Evolutionary conservation across 1,284 basidiomycete species (phyloP).

Genomic region (Cutaneotrichosporon sp.): DNA sequence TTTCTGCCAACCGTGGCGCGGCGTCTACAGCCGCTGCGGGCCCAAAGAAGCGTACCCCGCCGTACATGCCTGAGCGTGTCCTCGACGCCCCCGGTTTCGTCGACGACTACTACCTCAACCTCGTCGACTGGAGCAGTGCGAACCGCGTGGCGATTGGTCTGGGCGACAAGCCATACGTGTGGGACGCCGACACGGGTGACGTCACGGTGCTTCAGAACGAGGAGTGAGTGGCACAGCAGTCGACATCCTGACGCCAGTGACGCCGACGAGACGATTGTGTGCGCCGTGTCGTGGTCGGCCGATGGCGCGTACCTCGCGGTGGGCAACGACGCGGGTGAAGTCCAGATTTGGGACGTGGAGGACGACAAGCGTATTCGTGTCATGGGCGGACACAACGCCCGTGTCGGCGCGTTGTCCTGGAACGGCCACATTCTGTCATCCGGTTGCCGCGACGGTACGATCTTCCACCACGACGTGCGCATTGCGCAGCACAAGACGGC

Average conservation of each 20-base stretch:
- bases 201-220: slow-evolving; percentile 64
- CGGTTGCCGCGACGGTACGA: slow-evolving; percentile 83
- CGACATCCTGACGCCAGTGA: slow-evolving; percentile 1
- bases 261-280: slow-evolving; percentile 59
- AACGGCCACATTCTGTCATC: slow-evolving; percentile 77
- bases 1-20: slow-evolving; percentile 26
- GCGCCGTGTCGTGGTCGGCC: slow-evolving; percentile 75
- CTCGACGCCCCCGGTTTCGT: slow-evolving; percentile 92
- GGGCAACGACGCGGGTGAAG: slow-evolving; percentile 71
- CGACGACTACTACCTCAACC: slow-evolving; percentile 96
- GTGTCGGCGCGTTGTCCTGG: slow-evolving; percentile 80
- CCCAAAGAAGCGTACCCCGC: slow-evolving; percentile 32
- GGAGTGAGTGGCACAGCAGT: slow-evolving; percentile 14
- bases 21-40: slow-evolving; percentile 15
- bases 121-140: slow-evolving; percentile 79
- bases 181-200: slow-evolving; percentile 84
- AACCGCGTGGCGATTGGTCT: slow-evolving; percentile 87
- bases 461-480: slow-evolving; percentile 90
- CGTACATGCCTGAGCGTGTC: slow-evolving; percentile 76
- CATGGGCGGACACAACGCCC: slow-evolving; percentile 72
- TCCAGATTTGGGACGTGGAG: slow-evolving; percentile 95
- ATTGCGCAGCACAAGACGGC: slow-evolving; percentile 80
- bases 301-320: slow-evolving; percentile 84
- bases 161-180: slow-evolving; percentile 75
- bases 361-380: slow-evolving; percentile 73